Conservation (phyloP, 805 yeast genomes). For the Ogataea salicorniae region DNA sequence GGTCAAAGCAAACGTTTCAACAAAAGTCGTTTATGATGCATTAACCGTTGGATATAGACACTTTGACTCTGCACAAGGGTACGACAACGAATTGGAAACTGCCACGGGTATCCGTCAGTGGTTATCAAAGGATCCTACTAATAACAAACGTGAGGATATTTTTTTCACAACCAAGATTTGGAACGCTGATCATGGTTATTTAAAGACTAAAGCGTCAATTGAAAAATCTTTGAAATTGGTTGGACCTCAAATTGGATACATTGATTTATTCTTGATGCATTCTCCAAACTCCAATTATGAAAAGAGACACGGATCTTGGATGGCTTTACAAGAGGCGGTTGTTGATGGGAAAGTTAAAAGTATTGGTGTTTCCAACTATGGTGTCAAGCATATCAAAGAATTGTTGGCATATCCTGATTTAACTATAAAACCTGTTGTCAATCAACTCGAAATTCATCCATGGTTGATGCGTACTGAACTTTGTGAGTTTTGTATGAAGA, state of each 20-base stretch:
- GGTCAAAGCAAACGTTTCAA: slow-evolving; percentile 35
- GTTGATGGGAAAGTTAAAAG: slow-evolving; percentile 43
- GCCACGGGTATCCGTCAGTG: slow-evolving; percentile 53
- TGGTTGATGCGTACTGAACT: slow-evolving; percentile 44
- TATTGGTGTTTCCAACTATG: slow-evolving; percentile 65
- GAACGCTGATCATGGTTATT: slow-evolving; percentile 31
- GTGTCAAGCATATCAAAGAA: slow-evolving; percentile 51
- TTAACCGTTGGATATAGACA: slow-evolving; percentile 66
- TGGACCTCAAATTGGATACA: slow-evolving; percentile 38
- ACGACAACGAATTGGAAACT: slow-evolving; percentile 58
- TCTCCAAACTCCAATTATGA: slow-evolving; percentile 42
- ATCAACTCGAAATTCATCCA: slow-evolving; percentile 48
- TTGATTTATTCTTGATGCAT: slow-evolving; percentile 52
- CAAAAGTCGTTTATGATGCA: slow-evolving; percentile 49
- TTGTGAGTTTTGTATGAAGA: slow-evolving; percentile 36
- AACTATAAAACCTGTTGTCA: slow-evolving; percentile 38
- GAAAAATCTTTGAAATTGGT: slow-evolving; percentile 38
- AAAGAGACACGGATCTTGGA: slow-evolving; percentile 45
- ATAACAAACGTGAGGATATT: slow-evolving; percentile 32
- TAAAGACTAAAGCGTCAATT: slow-evolving; percentile 37
- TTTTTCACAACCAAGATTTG: slow-evolving; percentile 38
- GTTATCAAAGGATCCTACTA: slow-evolving; percentile 22
- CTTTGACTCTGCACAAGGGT: slow-evolving; percentile 66
- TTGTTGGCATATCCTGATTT: slow-evolving; percentile 42
- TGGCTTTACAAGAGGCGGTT: slow-evolving; percentile 52